phyloP scores from a whole-genome alignment of 129 eudicot genomes.

The Saussurea involucrata region DNA sequence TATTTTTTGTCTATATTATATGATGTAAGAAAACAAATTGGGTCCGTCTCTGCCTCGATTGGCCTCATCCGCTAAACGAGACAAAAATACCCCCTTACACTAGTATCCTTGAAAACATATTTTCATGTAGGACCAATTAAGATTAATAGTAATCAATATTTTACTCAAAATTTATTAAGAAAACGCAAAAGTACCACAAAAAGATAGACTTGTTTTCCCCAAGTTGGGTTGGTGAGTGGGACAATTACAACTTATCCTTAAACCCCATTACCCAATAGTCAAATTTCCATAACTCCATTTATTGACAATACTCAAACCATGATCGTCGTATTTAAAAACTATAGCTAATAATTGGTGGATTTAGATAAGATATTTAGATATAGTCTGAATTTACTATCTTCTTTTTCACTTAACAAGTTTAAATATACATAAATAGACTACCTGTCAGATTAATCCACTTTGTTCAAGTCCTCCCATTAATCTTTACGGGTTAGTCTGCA shows the following conservation, averaged over 20 bases:
- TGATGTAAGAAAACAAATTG: no score
- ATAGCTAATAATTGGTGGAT: neutral
- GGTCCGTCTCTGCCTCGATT: no score
- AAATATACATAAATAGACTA: neutral
- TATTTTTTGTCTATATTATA: no score
- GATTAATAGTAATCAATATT: no score
- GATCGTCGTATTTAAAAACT: neutral
- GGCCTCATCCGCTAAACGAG: no score
- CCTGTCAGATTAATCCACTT: neutral
- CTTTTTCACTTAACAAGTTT: neutral
- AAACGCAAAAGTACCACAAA: neutral
- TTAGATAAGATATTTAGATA: neutral
- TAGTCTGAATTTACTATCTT: neutral
- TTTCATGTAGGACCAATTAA: no score
- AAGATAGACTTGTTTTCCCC: neutral
- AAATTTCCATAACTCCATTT: neutral
- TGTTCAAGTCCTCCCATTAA: neutral
- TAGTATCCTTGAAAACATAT: no score
- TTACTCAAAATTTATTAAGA: neutral
- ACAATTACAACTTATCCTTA: slow-evolving; percentile 4
- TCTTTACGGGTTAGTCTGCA: no score
- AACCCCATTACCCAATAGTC: slow-evolving; percentile 14
- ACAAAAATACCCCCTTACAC: no score
- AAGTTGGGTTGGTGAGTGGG: slow-evolving; percentile 17
- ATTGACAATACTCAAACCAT: neutral